Conservation (phyloP, 2,329 filamentous ascomycete species). For the Curvularia lunata region DNA sequence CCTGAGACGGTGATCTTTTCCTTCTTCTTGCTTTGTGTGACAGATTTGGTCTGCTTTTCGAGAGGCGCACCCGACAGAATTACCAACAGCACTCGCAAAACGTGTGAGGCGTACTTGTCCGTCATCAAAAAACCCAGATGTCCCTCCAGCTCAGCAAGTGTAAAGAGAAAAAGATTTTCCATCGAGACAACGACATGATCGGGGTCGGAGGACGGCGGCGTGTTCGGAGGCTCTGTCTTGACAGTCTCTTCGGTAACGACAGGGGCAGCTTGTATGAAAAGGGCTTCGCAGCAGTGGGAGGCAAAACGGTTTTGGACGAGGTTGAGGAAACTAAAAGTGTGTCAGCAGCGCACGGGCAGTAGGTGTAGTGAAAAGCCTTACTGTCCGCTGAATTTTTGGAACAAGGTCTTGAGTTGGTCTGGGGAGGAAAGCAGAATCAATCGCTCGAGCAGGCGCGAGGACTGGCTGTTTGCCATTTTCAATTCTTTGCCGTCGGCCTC, state of each 20-base stretch:
- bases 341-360: conserved; percentile 17
- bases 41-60: conserved; percentile 66
- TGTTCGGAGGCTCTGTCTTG: conserved; percentile 53
- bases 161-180: conserved; percentile 83
- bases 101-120: conserved; percentile 88
- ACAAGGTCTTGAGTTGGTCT: conserved; percentile 83
- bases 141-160: conserved; percentile 85
- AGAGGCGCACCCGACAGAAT: conserved; percentile 84
- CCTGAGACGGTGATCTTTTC: conserved; percentile 71
- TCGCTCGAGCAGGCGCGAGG: conserved; percentile 88
- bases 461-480: conserved; percentile 95
- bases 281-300: conserved; percentile 93
- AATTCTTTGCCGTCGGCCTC: conserved; percentile 92
- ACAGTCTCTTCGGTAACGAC: conserved; percentile 75
- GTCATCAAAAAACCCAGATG: conserved; percentile 84
- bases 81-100: conserved; percentile 82
- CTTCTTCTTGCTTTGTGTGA: conserved; percentile 93
- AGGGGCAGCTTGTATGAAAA: conserved; percentile 84
- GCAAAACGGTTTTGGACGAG: conserved; percentile 95
- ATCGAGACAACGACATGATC: conserved; percentile 67
- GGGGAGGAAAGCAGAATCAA: conserved; percentile 82
- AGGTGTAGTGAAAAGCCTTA: conserved; percentile 43
- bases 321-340: conserved; percentile 69
- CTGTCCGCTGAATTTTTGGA: conserved; percentile 83
- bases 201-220: conserved; percentile 54